Conservation (phyloP, 495 filamentous ascomycete genomes). For the Daldinia vernicosa region DNA sequence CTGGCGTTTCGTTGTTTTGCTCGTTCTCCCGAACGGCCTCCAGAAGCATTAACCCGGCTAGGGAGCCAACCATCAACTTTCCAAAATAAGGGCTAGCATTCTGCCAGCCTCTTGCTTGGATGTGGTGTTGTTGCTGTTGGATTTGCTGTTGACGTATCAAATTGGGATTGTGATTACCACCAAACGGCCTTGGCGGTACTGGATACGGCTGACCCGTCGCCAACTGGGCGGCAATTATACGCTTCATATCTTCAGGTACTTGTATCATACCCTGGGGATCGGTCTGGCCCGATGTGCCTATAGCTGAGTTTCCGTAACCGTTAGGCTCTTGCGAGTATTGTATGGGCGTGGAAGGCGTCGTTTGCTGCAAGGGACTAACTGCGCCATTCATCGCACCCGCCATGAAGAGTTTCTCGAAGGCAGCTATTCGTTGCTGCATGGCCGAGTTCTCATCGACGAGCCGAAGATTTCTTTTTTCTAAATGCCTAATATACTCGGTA, state of each 20-base stretch:
- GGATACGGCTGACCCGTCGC: conserved; percentile 56
- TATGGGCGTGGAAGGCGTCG: conserved; percentile 54
- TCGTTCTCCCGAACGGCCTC: conserved; percentile 73
- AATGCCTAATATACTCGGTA: conserved; percentile 92
- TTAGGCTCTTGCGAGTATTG: conserved; percentile 57
- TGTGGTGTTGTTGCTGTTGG: conserved; percentile 55
- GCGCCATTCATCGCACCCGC: conserved; percentile 65
- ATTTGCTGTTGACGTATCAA: conserved; percentile 60
- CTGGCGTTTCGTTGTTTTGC: conserved; percentile 64
- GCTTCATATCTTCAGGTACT: conserved; percentile 79
- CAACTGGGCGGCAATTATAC: conserved; percentile 64
- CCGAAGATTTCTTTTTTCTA: conserved; percentile 87
- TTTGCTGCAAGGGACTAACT: conserved; percentile 56
- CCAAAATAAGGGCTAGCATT: conserved; percentile 60
- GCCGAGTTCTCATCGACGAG: conserved; percentile 80
- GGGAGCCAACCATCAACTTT: conserved; percentile 89
- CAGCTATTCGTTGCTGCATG: conserved; percentile 73
- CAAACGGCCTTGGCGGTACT: conserved; percentile 52
- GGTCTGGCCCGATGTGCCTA: conserved; percentile 43
- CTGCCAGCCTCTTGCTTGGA: conserved; percentile 53
- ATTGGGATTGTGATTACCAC: conserved; percentile 47
- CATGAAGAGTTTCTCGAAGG: conserved; percentile 74
- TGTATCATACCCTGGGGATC: conserved; percentile 75
- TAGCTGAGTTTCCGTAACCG: conserved; percentile 47
- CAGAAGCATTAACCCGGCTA: conserved; percentile 90